These are phyloP conservation scores for Trichoderma atrobrunneum DNA, from an alignment of 2,329 filamentous ascomycete species.

Conservation along the genomic window DNA sequence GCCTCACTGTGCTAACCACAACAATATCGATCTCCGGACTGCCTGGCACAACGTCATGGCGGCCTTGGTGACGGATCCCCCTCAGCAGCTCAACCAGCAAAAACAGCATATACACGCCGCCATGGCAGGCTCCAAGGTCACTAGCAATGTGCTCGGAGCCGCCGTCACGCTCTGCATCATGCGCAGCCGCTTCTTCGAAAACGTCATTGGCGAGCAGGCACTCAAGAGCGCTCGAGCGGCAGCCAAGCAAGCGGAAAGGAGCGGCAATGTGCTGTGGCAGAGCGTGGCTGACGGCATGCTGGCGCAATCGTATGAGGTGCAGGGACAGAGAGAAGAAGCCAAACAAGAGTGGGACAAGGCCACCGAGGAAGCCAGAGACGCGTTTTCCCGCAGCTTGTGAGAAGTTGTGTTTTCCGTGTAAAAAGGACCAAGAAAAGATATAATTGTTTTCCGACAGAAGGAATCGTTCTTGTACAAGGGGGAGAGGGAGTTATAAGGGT, in stretches of 20 bases:
- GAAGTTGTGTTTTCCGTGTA: neutral
- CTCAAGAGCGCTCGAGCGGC: constrained; percentile 73
- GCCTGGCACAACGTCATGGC: constrained; percentile 76
- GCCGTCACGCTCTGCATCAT: constrained; percentile 82
- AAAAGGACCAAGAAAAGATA: neutral
- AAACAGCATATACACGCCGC: constrained; percentile 76
- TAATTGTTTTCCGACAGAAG: neutral
- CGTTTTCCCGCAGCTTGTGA: constrained; percentile 38
- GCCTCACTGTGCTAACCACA: constrained; percentile 64
- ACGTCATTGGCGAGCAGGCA: constrained; percentile 76
- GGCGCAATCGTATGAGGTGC: constrained; percentile 69
- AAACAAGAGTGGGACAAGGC: constrained; percentile 41
- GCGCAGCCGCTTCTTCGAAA: constrained; percentile 77
- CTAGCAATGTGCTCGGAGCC: constrained; percentile 75
- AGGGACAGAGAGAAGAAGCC: constrained; percentile 57
- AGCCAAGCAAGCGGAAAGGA: constrained; percentile 64
- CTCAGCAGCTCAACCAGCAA: constrained; percentile 67
- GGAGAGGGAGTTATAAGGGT: neutral
- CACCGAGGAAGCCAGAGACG: constrained; percentile 41
- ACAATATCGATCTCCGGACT: constrained; percentile 71
- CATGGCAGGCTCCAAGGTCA: constrained; percentile 64
- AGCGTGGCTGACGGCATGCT: constrained; percentile 79
- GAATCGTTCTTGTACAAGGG: constrained; percentile 18
- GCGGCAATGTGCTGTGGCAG: constrained; percentile 71
- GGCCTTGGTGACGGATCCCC: constrained; percentile 60